Base-by-base conservation (phyloP, 768 basidiomycete genomes). In the Pleurotus citrinopileatus region DNA sequence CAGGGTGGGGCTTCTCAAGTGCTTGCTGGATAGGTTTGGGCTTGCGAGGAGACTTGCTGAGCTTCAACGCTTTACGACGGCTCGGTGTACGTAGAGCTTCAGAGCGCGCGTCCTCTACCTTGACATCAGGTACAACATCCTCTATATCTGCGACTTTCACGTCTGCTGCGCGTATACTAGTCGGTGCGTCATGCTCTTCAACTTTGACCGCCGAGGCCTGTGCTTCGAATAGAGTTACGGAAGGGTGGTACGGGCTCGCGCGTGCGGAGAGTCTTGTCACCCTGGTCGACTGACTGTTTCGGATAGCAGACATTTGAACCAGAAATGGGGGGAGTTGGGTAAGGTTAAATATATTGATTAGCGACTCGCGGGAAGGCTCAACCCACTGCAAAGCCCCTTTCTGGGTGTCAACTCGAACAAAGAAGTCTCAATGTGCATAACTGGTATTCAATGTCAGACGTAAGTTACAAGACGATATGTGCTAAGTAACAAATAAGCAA, bases 1-100 rank as follows among this genome's bases (percentile, higher is more conserved):
- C 73, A 0, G 87, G 83, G 60, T 92, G 89, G 0, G 91, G 84
- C 0, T 67, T 72, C 2, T 67, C 76, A 19, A 91, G 68, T 1
- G 74, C 64, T 54, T 78, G 77, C 51, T 73, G 76, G n/a, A 87
- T 77, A 1, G 72, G 63, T 61, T 84, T 89, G 2, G 64, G 61
- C 64, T 86, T 89, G 59, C 73, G 74, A 2, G 81, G 77, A 1
- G 74, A 76, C 12, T 61, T 58, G 22, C 60, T n/a, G n/a, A n/a
- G n/a, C n/a, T 29, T 38, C 59, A 61, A 53, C 64, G 66, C 26
- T 59, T 67, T 27, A 61, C 56, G 38, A 61, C 60, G 12, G 60
- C 56, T 47, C n/a, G 2, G n/a, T 9, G 62, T 59, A 6, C 32
- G 32, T 10, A n/a, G 32, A 34, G 32, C 32, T 34, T 42, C 36